A percentile compares a stretch with the other conserved stretches of the same genome.
phyloP scores from a whole-genome alignment of 116 monocot genomes.

The Dioscorea cayenensis region DNA sequence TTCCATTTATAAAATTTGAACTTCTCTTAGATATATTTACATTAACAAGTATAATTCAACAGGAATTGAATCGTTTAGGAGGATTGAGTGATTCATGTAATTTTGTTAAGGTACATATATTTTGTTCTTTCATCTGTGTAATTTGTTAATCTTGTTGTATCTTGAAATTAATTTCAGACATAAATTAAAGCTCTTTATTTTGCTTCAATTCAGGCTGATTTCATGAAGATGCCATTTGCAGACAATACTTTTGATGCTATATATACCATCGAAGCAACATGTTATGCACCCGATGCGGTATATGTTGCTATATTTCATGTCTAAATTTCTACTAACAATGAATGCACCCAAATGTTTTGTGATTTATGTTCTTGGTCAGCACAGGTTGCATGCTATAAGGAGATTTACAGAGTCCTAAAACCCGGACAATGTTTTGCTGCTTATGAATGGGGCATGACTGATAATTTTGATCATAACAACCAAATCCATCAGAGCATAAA shows the following conservation, averaged over 20 bases:
- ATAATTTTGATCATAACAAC: constrained; percentile 69
- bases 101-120: constrained; percentile 51
- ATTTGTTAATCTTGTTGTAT: too few species aligned
- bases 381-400: constrained; percentile 93
- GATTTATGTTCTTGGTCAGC: constrained; percentile 2
- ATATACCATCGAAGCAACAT: constrained; percentile 96
- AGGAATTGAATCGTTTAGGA: constrained; percentile 69
- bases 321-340: not conserved
- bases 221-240: constrained; percentile 92
- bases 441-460: constrained; percentile 97
- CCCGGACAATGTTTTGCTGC: constrained; percentile 98
- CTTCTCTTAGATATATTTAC: constrained; percentile 1
- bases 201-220: constrained; percentile 69
- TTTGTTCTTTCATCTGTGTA: not conserved
- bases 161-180: too few species aligned
- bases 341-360: not conserved
- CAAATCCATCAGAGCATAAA: constrained; percentile 74
- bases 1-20: not conserved
- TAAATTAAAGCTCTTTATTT: not conserved
- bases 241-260: constrained; percentile 80
- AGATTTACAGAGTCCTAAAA: constrained; percentile 83
- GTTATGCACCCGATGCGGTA: constrained; percentile 95
- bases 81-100: constrained; percentile 61
- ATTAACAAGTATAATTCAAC: constrained; percentile 8
- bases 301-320: constrained; percentile 8